These are phyloP conservation scores for Bryum argenteum DNA, from an alignment of 225 moss, liverwort and hornwort genomes.

Conservation along the genomic window DNA sequence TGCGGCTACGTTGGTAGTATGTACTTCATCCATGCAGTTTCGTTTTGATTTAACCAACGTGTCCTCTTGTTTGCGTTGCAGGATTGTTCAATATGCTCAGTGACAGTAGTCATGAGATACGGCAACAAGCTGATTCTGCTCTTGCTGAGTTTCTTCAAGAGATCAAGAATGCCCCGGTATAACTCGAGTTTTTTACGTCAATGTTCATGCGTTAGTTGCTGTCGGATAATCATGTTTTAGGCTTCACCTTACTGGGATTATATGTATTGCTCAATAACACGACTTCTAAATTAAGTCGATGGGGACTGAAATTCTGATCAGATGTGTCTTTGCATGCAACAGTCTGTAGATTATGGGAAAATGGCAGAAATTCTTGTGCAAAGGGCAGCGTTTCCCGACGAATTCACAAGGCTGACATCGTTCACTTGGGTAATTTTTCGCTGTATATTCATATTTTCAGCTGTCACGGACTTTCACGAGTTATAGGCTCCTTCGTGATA, in stretches of 20 bases:
- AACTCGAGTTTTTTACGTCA: not conserved
- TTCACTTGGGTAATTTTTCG: constrained; percentile 74
- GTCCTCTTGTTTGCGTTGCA: constrained; percentile 40
- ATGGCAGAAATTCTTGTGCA: constrained; percentile 98
- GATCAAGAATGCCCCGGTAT: constrained; percentile 95
- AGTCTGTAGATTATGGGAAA: constrained; percentile 98
- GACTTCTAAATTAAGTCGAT: constrained; percentile 15
- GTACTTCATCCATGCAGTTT: not conserved
- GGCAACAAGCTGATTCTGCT: constrained; percentile 93
- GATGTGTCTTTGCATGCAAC: constrained; percentile 29
- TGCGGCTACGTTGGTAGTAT: not conserved
- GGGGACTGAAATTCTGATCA: constrained; percentile 15
- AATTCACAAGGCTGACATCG: constrained; percentile 88
- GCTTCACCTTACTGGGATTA: not conserved
- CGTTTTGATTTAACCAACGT: constrained; percentile 17
- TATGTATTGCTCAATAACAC: not conserved
- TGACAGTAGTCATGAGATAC: constrained; percentile 92
- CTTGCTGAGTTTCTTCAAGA: constrained; percentile 92
- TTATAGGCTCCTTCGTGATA: not conserved
- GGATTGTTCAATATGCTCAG: constrained; percentile 99
- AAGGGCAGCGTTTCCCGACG: constrained; percentile 78
- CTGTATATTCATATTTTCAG: not conserved
- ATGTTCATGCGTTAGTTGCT: constrained; percentile 11
- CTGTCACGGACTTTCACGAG: not conserved
- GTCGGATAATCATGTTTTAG: constrained; percentile 6